These are phyloP conservation scores for Geotrichum bryndzae DNA, from an alignment of 1,139 yeast species.

Conservation along the genomic window DNA sequence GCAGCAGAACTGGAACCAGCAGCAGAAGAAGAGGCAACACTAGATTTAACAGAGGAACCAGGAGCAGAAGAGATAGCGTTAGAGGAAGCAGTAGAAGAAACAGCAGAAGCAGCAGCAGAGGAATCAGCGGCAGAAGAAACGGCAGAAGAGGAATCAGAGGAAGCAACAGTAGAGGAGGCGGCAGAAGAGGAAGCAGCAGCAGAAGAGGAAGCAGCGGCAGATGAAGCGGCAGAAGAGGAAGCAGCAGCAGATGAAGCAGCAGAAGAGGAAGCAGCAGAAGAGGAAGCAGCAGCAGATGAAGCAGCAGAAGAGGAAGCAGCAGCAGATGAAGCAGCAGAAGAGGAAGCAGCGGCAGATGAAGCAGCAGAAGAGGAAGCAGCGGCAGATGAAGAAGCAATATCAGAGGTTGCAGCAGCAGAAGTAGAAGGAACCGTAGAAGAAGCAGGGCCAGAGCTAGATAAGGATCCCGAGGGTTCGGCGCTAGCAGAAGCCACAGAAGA, in stretches of 20 bases:
- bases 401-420: not conserved
- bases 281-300: constrained; percentile 1
- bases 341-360: not conserved
- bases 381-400: not conserved
- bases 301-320: not conserved
- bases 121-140: not conserved
- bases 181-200: not conserved
- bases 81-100: not conserved
- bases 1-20: too few relatives aligned
- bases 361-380: not conserved
- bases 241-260: not conserved
- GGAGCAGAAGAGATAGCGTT: not conserved
- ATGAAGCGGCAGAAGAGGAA: not conserved
- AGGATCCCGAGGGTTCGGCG: not conserved
- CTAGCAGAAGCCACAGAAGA: not conserved
- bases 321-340: too few relatives aligned
- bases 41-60: not conserved
- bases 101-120: not conserved
- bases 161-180: not conserved
- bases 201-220: not conserved
- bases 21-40: not conserved
- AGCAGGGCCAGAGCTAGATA: not conserved
- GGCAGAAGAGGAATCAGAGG: not conserved
- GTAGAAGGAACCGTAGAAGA: not conserved
- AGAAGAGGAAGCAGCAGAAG: not conserved